A percentile compares a stretch with the other conserved stretches of the same genome.
Evolutionary conservation across 2,329 filamentous ascomycete species (phyloP).

Genomic region (Leptographium galeiforme): DNA sequence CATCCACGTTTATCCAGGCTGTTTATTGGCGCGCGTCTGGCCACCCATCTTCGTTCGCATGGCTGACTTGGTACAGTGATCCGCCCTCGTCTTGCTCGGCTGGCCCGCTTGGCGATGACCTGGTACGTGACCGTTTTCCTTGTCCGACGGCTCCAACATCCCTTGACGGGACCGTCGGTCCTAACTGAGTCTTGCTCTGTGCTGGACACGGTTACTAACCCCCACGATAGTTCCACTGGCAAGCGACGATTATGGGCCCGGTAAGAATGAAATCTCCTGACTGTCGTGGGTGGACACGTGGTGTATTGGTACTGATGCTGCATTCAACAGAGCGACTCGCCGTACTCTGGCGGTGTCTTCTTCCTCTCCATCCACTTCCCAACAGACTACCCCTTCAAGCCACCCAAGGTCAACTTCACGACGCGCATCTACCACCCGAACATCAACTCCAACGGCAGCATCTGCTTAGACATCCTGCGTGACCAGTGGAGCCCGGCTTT

Average conservation of each 20-base stretch:
- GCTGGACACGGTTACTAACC: background rate
- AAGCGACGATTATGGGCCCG: conserved; percentile 99
- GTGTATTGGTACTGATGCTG: background rate
- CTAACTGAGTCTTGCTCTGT: background rate
- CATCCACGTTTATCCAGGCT: conserved; percentile 6
- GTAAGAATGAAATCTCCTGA: conserved; percentile 40
- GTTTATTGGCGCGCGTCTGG: background rate
- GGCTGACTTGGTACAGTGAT: conserved; percentile 48
- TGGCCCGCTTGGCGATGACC: conserved; percentile 89
- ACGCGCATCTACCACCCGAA: conserved; percentile 99
- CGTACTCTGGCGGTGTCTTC: conserved; percentile 96
- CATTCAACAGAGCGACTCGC: conserved; percentile 66
- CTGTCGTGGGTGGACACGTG: background rate
- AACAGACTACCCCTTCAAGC: conserved; percentile 99
- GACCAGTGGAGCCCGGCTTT: conserved; percentile 98
- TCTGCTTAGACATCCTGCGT: conserved; percentile 94
- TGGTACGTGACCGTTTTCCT: conserved; percentile 51
- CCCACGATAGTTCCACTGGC: conserved; percentile 82
- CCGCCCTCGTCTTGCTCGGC: conserved; percentile 98
- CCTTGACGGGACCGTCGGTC: no score
- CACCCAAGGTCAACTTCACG: conserved; percentile 99
- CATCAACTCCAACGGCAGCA: conserved; percentile 99
- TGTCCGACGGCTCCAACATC: no score
- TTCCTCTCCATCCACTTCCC: conserved; percentile 98
- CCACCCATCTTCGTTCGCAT: background rate